Evolutionary conservation across 768 basidiomycete species (phyloP), one percentile per base, ranked within the genome.

Genomic region (Crucibulum laeve): DNA sequence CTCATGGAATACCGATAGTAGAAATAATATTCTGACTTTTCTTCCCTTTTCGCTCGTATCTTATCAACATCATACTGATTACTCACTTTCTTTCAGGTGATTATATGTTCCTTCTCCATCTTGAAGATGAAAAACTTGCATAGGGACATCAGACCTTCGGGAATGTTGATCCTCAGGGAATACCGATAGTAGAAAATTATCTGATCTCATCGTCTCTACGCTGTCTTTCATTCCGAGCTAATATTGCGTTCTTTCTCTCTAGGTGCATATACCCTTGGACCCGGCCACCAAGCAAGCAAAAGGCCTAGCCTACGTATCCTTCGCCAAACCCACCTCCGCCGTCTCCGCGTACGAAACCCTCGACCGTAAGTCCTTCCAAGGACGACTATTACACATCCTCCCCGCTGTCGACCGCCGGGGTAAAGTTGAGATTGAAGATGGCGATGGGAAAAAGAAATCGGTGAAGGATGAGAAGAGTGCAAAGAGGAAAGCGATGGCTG

Each of bases 341-440:
- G 53, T 92, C 0, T 64, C 73, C 0, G 96, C 95, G 0, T 91
- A 84, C 52, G 76, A 83, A 44, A 72, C 71, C 0, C 73, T 97
- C 25, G 94, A 98, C 58, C 82, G 81, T 44, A 83, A 74, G 26
- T 82, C 90, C 0, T 93, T 96, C 62, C 92, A 94, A 64, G 96
- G 96, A 3, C 82, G 96, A 22, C 61, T 98, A 0, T 61, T 99
- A 1, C 96, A 98, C 57, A 82, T 98, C 42, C 71, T 99, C 0
- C 87, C 88, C 0, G 92, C 91, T 1, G 79, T 90, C 1, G 82
- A 90, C 53, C 69, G 82, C 42, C 77, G 72, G 53, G 62, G 74
- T 22, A 73, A 73, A 38, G 51, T 61, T 4, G 64, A 71, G 34
- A 59, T 68, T 2, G 70, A 63, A 28, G 74, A 77, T 25, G 66